Evolutionary conservation across 768 basidiomycete genomes (phyloP), one percentile per base, ranked within the genome.

Genomic region (Rossbeevera mucosa): DNA sequence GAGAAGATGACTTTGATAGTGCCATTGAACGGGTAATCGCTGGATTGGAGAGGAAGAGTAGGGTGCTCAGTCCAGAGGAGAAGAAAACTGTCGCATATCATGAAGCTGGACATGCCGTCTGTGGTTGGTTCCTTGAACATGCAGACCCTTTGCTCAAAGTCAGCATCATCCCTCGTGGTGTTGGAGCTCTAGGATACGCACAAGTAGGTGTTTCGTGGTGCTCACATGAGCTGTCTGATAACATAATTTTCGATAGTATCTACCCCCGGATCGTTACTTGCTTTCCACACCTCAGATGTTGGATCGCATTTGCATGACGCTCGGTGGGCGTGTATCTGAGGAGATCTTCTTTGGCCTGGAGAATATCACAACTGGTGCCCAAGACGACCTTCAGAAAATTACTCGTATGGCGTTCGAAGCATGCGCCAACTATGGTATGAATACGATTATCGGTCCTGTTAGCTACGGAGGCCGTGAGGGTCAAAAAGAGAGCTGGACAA

Each of bases 31-130:
- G 96, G 36, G 96, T 99, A 30, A 94, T 98, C 57, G 95, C 94
- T 51, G 96, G 96, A 26, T 72, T 98, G 61, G 96, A 98, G 79
- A 80, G 92, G 66, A 99, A 97, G 80, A 92, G 88, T 58, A 77
- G 94, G 52, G 89, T 98, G 25, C 76, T 99, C 42, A 94, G 90
- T 62, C 79, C 84, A 21, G 93, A 96, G 61, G 96, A 99, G 79
- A 99, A 99, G 85, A 94, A 86, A 74, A 97, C 90, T 0, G 94
- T 98, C 40, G 96, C 96, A 7, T 97, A 98, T 68, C 96, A 99
- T 65, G 96, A 99, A 76, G 96, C 96, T 21, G 96, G 96, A 5
- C 96, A 99, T 70, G 96, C 96, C 20, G 86, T 98, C 42, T 94
- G 91, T 64, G 96, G 96, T 4, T 99, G 96, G 96, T 97, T 90